These are phyloP conservation scores for Rhodotorula kratochvilovae DNA, from an alignment of 768 basidiomycete species.

Conservation along the genomic window DNA sequence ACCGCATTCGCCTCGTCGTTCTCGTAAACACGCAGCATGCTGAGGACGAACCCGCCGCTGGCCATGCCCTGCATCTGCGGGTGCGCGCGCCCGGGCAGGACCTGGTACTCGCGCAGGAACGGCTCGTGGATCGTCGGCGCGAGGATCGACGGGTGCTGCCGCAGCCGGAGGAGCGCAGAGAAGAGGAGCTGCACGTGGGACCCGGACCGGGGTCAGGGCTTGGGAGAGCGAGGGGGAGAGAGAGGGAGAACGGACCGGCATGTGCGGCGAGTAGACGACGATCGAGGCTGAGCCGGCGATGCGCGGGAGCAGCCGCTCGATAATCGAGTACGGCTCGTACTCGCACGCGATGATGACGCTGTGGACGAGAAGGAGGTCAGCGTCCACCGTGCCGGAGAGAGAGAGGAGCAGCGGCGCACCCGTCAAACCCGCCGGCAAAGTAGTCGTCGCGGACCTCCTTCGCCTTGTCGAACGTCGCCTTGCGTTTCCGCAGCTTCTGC, in stretches of 20 bases:
- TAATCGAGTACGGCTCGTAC: slow-evolving; percentile 76
- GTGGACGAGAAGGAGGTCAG: background rate
- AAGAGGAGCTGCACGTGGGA: slow-evolving; percentile 59
- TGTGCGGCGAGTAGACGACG: slow-evolving; percentile 76
- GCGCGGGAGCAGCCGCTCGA: slow-evolving; percentile 68
- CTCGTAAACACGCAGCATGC: slow-evolving; percentile 66
- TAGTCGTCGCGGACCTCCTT: slow-evolving; percentile 68
- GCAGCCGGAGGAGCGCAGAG: slow-evolving; percentile 67
- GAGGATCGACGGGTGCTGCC: slow-evolving; percentile 63
- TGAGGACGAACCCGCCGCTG: slow-evolving; percentile 79
- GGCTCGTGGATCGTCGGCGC: slow-evolving; percentile 75
- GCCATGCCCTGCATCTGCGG: slow-evolving; percentile 88
- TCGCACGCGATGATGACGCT: slow-evolving; percentile 76
- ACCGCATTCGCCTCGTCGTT: slow-evolving; percentile 14
- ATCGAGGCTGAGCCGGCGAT: slow-evolving; percentile 79
- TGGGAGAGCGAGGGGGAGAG: background rate
- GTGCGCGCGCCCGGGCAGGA: slow-evolving; percentile 93
- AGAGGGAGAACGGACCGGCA: slow-evolving; percentile 55
- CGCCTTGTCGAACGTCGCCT: slow-evolving; percentile 62
- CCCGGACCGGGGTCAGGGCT: background rate
- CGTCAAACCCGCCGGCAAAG: slow-evolving; percentile 82
- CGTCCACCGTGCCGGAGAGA: background rate
- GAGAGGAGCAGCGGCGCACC: slow-evolving; percentile 52
- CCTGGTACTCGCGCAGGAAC: slow-evolving; percentile 86
- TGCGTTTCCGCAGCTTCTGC: slow-evolving; percentile 74